These are phyloP conservation scores for Sedum album DNA, from an alignment of 164 flowering plant genomes.

Conservation along the genomic window DNA sequence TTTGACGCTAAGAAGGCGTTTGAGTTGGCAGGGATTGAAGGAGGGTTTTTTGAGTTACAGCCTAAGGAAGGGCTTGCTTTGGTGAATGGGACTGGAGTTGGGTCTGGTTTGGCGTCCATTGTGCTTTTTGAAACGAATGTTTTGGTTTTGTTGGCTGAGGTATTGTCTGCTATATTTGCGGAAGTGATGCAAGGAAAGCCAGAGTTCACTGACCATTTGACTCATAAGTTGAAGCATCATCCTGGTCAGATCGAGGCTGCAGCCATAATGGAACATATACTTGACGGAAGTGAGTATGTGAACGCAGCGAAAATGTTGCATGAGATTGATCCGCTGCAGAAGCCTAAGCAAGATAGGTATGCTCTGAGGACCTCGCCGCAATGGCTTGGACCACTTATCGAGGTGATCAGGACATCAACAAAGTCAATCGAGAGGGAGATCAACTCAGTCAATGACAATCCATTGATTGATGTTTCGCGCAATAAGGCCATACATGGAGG, in stretches of 20 bases:
- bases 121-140: slow-evolving; percentile 2
- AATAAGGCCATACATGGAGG: slow-evolving; percentile 6
- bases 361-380: slow-evolving; percentile 7
- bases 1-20: background rate
- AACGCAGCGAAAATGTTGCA: slow-evolving; percentile 3
- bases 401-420: slow-evolving; percentile 1
- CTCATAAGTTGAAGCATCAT: slow-evolving; percentile 7
- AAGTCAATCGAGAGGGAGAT: slow-evolving; percentile 8
- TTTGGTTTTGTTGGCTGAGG: background rate
- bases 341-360: slow-evolving; percentile 6
- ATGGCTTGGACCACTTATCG: slow-evolving; percentile 7
- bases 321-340: slow-evolving; percentile 8
- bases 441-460: slow-evolving; percentile 8
- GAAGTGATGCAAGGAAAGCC: slow-evolving; percentile 9
- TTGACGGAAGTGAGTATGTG: slow-evolving; percentile 6
- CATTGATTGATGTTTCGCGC: slow-evolving; percentile 8
- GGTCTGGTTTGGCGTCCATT: slow-evolving; percentile 6
- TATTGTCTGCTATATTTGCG: slow-evolving; percentile 3
- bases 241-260: slow-evolving; percentile 8
- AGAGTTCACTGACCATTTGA: slow-evolving; percentile 8
- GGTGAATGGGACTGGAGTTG: slow-evolving; percentile 10
- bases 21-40: background rate
- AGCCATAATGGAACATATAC: slow-evolving; percentile 5
- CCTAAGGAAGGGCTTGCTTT: slow-evolving; percentile 8
- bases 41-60: slow-evolving; percentile 5